phyloP scores from a whole-genome alignment of 2,329 filamentous ascomycete species.

The Paraphaeosphaeria sporulosa region DNA sequence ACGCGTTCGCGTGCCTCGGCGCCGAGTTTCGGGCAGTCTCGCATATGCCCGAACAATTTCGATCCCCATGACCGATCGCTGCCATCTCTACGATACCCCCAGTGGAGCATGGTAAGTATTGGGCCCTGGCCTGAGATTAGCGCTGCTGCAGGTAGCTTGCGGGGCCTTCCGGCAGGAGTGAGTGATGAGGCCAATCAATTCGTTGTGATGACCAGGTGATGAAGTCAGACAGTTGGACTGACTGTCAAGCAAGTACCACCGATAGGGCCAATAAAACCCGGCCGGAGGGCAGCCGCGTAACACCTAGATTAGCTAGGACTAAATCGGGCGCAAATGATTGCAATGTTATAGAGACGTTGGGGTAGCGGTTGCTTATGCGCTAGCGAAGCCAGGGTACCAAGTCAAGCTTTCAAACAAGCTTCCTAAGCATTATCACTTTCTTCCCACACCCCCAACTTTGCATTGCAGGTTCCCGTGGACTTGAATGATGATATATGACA shows the following conservation, averaged over 20 bases:
- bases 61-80: neutral
- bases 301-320: neutral
- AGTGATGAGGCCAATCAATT: too few relatives aligned
- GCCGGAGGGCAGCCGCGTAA: neutral
- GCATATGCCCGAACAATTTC: too few relatives aligned
- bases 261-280: neutral
- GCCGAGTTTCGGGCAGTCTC: conserved; percentile 4
- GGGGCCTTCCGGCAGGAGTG: too few relatives aligned
- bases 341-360: neutral
- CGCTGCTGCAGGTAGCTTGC: neutral
- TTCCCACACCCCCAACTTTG: neutral
- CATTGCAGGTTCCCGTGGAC: neutral
- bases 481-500: neutral
- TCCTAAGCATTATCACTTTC: neutral
- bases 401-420: conserved; percentile 5
- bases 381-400: neutral
- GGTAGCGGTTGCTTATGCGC: neutral
- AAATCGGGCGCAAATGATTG: neutral
- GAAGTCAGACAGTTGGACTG: too few relatives aligned
- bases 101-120: neutral
- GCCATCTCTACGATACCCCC: neutral
- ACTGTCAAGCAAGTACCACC: too few relatives aligned
- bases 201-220: too few relatives aligned
- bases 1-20: neutral
- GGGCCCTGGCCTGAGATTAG: neutral